A percentile compares a stretch with the other conserved stretches of the same genome.
These are phyloP conservation scores for Pisolithus tinctorius DNA, from an alignment of 768 basidiomycete species.

Conservation along the genomic window DNA sequence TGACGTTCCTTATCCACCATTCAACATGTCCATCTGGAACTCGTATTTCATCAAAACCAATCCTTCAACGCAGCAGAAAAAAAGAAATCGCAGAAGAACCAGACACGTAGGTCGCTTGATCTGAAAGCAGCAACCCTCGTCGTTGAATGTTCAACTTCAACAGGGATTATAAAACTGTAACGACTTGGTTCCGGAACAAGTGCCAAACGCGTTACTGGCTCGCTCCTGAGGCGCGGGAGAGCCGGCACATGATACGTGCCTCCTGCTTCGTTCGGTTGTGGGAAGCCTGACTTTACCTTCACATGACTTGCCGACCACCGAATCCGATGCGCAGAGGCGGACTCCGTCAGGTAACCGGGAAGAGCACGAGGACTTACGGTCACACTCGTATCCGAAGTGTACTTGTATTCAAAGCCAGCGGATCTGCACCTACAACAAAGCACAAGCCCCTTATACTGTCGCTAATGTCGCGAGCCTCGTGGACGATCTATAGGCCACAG, in stretches of 20 bases:
- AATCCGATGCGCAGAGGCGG: too few relatives aligned
- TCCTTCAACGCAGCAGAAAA: conserved; percentile 23
- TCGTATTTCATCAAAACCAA: conserved; percentile 22
- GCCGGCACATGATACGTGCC: background rate
- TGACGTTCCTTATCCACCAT: conserved; percentile 28
- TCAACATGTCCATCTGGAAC: conserved; percentile 23
- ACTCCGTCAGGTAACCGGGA: background rate
- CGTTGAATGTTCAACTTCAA: background rate
- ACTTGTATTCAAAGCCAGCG: too few relatives aligned
- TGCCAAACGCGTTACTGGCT: conserved; percentile 40
- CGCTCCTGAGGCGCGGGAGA: too few relatives aligned
- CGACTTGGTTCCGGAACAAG: conserved; percentile 81
- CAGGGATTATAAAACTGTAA: conserved; percentile 63
- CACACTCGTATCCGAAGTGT: background rate
- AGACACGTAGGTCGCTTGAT: conserved; percentile 18
- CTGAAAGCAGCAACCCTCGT: too few relatives aligned
- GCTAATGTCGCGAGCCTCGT: background rate
- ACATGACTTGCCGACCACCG: too few relatives aligned
- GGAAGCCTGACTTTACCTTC: conserved; percentile 26
- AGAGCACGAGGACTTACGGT: background rate
- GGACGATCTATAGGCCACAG: conserved; percentile 9
- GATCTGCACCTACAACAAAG: background rate
- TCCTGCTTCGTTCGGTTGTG: conserved; percentile 14
- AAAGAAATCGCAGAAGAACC: conserved; percentile 20
- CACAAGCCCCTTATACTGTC: background rate